Evolutionary conservation across 257 asterid species (phyloP).

Genomic region (Anisodus acutangulus): DNA sequence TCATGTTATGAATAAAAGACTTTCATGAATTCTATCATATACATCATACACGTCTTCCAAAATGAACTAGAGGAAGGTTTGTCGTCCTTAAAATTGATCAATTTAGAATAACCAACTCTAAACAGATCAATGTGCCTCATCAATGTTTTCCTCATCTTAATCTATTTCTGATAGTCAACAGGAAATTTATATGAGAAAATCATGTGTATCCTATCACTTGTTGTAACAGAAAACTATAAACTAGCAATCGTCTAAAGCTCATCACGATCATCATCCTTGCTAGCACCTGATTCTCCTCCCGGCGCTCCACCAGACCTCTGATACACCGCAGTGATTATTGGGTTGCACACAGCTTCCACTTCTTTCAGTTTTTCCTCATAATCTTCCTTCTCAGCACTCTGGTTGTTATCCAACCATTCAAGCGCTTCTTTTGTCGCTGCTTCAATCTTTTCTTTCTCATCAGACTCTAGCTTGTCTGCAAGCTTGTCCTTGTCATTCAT

Average conservation of each 20-base stretch:
- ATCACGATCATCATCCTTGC: background rate
- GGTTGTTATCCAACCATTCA: constrained; percentile 28
- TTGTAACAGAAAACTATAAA: too few species aligned
- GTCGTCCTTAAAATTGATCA: background rate
- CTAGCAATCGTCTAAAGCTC: constrained; percentile 17
- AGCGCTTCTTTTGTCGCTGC: constrained; percentile 30
- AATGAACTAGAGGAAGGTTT: background rate
- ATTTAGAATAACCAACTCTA: background rate
- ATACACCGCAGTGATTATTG: constrained; percentile 30
- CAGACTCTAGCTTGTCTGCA: constrained; percentile 30
- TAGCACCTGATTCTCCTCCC: constrained; percentile 8
- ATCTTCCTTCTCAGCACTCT: constrained; percentile 24
- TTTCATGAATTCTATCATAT: too few species aligned
- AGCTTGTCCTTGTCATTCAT: constrained; percentile 31
- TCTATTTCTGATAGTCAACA: background rate
- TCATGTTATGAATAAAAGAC: too few species aligned
- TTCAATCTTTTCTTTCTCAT: constrained; percentile 30
- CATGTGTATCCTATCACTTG: background rate
- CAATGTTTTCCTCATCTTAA: background rate
- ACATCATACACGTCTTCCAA: background rate
- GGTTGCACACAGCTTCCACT: constrained; percentile 32
- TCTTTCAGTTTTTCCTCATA: constrained; percentile 29
- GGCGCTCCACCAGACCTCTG: constrained; percentile 33
- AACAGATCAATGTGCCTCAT: background rate
- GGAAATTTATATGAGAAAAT: background rate